A percentile compares a stretch with the other conserved stretches of the same genome.
phyloP scores from a whole-genome alignment of 306 rosid genomes.

The Rosa chinensis region DNA sequence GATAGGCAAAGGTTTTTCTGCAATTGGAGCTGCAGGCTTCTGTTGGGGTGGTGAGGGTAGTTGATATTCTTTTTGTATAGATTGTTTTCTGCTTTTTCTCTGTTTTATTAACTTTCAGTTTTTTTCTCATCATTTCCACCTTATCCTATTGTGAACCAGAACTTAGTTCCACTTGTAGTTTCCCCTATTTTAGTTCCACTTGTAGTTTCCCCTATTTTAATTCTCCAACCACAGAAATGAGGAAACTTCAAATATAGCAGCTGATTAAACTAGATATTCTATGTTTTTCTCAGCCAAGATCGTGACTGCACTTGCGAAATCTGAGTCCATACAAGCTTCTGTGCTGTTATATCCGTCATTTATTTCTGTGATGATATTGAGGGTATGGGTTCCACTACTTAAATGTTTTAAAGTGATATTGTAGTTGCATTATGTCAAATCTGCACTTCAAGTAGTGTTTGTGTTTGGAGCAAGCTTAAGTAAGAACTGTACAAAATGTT shows the following conservation, averaged over 20 bases:
- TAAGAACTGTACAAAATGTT: not conserved
- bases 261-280: not conserved
- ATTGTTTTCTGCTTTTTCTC: not conserved
- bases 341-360: slow-evolving; percentile 61
- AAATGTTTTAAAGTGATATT: too few relatives aligned
- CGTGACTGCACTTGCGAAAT: slow-evolving; percentile 53
- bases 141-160: too few relatives aligned
- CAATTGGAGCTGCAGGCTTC: slow-evolving; percentile 62
- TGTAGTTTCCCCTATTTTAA: too few relatives aligned
- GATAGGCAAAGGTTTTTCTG: slow-evolving; percentile 47
- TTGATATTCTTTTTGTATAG: not conserved
- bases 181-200: not conserved
- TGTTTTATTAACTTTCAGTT: not conserved
- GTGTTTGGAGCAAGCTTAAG: too few relatives aligned
- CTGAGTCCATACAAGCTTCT: slow-evolving; percentile 40
- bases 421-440: not conserved
- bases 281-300: slow-evolving; percentile 50
- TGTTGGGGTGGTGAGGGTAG: too few relatives aligned
- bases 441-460: too few relatives aligned
- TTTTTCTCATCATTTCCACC: not conserved
- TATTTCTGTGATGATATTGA: slow-evolving; percentile 54
- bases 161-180: not conserved
- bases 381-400: slow-evolving; percentile 36
- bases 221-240: too few relatives aligned
- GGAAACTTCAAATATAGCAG: too few relatives aligned